Evolutionary conservation across 495 filamentous ascomycete genomes (phyloP), one percentile per base, ranked within the genome.

Genomic region (Penicillium lagena): DNA sequence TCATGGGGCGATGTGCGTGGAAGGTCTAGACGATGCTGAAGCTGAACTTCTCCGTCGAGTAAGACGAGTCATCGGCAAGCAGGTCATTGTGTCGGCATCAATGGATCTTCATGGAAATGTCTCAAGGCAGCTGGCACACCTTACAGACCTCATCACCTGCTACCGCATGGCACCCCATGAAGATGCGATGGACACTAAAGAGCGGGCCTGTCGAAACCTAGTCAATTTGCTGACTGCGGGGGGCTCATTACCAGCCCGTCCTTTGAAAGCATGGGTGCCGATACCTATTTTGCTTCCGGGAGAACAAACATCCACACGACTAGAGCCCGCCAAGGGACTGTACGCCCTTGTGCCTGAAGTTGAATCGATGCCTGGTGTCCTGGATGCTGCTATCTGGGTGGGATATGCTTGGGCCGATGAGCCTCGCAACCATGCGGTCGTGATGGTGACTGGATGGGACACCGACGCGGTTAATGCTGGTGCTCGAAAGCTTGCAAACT

Each of bases 351-450:
- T 81, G 5, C 67, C 73, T 7, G 52, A 49, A 8, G 66, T 78
- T 7, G 75, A 74, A 47, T 55, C 59, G 1, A 41, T 43, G 8
- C 48, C 61, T 0, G 70, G 64, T 2, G 57, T 79, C 2, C 52
- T 79, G 12, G 77, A 81, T 55, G 77, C 75, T 1, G 73, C 72
- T 0, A 71, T 81, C 11, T 81, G 76, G 77, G 74, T 81, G 9
- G 77, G 77, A 1, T 81, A 81, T 53, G 70, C 76, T 4, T 81
- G 76, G 76, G 77, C 77, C 6, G 77, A 81, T 46, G 76, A 79
- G 47, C 72, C 72, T 14, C 69, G 77, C 22, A 79, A 79, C 38
- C 66, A 72, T 10, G 77, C 75, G 0, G 71, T 55, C 5, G 66
- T 79, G 7, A 66, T 78, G 7, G 75, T 74, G 3, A 79, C 76